Evolutionary conservation across 805 yeast species (phyloP).

Genomic region (Sungouiozyma intestinalis): DNA sequence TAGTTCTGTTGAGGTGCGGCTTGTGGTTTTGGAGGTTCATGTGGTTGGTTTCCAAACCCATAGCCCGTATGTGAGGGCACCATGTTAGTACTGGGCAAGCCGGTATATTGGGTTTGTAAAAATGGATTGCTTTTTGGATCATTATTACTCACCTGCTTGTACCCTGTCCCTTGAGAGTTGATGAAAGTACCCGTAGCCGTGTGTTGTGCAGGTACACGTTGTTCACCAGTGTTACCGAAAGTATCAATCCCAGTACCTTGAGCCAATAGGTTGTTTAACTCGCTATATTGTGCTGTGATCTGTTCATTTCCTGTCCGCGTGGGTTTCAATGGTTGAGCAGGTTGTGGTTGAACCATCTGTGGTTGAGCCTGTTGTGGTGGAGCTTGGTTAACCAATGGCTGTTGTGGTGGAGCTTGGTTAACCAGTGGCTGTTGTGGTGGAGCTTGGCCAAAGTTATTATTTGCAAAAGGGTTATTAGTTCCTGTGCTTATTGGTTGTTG

Average conservation of each 20-base stretch:
- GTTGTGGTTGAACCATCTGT: conserved; percentile 1
- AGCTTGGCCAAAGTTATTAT: conserved; percentile 14
- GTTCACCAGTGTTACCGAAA: conserved; percentile 37
- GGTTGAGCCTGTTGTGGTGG: conserved; percentile 4
- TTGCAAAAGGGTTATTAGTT: conserved; percentile 69
- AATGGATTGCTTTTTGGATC: conserved; percentile 32
- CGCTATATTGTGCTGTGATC: conserved; percentile 51
- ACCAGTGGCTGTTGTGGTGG: conserved; percentile 8
- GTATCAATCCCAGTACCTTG: conserved; percentile 90
- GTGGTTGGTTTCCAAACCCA: conserved; percentile 75
- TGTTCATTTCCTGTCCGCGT: conserved; percentile 44
- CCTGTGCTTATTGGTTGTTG: conserved; percentile 55
- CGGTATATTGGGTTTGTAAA: conserved; percentile 58
- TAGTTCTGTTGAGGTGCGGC: conserved; percentile 3
- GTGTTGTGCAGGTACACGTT: conserved; percentile 85
- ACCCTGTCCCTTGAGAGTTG: conserved; percentile 84
- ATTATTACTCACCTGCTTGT: conserved; percentile 37
- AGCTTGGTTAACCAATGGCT: no score
- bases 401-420: conserved; percentile 7
- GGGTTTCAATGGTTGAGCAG: conserved; percentile 33
- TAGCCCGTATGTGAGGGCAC: conserved; percentile 84
- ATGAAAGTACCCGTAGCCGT: conserved; percentile 73
- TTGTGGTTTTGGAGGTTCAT: conserved; percentile 10
- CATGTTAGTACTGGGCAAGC: conserved; percentile 52
- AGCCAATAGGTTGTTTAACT: conserved; percentile 67